Percentiles rank a stretch among this genome's conserved stretches.
Evolutionary conservation across 2,329 filamentous ascomycete genomes (phyloP).

Genomic region (Xylaria sp.): DNA sequence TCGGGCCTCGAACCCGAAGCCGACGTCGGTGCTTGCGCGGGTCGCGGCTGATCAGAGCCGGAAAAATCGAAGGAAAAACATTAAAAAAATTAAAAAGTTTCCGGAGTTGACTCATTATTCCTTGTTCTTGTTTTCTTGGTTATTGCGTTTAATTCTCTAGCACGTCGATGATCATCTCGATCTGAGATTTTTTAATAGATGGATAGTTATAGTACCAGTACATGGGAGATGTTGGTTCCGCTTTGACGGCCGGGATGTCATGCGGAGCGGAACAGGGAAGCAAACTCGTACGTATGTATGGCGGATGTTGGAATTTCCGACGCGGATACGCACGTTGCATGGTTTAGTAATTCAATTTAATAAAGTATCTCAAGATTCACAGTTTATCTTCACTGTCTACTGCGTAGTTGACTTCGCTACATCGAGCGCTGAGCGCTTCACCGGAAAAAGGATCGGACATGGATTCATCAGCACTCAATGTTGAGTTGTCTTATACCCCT

Average conservation of each 20-base stretch:
- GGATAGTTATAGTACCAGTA: background rate
- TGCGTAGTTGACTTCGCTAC: background rate
- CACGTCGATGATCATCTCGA: background rate
- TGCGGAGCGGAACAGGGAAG: background rate
- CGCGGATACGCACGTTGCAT: background rate
- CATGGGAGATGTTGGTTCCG: background rate
- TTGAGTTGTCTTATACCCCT: background rate
- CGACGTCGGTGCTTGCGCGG: constrained; percentile 26
- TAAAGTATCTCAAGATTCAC: background rate
- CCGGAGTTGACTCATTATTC: background rate
- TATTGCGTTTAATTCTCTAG: background rate
- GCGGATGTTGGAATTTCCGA: background rate
- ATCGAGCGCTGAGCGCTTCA: background rate
- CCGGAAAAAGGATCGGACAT: background rate
- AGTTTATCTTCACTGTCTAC: too few relatives aligned
- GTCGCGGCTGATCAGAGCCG: constrained; percentile 25
- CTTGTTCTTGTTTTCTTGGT: background rate
- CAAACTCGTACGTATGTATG: background rate
- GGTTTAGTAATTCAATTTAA: too few relatives aligned
- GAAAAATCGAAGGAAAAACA: background rate
- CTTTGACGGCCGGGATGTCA: background rate
- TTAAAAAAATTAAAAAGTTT: background rate
- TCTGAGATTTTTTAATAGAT: background rate
- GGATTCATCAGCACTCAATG: background rate
- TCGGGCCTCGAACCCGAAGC: constrained; percentile 35